Evolutionary conservation across 2,329 filamentous ascomycete species (phyloP).

Genomic region (Nectriaceae sp.): DNA sequence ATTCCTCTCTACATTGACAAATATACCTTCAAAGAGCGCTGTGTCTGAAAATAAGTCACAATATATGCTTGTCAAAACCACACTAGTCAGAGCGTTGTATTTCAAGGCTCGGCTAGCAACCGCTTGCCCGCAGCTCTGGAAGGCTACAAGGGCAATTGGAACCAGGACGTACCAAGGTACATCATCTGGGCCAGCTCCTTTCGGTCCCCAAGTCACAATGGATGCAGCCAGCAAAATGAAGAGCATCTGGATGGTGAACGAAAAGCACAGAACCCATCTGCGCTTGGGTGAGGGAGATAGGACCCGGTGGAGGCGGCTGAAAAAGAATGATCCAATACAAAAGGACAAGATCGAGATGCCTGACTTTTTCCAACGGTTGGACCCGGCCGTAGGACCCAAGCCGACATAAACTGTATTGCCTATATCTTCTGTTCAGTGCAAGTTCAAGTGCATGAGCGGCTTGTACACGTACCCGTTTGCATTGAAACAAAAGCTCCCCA

Average conservation of each 20-base stretch:
- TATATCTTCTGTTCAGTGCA: constrained; percentile 25
- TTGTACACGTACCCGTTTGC: constrained; percentile 66
- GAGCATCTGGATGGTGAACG: constrained; percentile 54
- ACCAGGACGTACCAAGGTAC: constrained; percentile 62
- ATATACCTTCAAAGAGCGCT: constrained; percentile 41
- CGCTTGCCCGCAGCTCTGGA: constrained; percentile 78
- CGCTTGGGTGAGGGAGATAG: constrained; percentile 55
- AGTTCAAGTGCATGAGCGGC: not conserved
- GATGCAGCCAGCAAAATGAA: constrained; percentile 54
- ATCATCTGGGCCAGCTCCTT: constrained; percentile 41
- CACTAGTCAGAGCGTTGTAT: constrained; percentile 72
- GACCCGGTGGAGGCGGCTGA: constrained; percentile 66
- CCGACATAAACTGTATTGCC: constrained; percentile 80
- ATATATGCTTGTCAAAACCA: constrained; percentile 80
- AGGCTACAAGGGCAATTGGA: constrained; percentile 70
- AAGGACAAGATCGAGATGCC: constrained; percentile 70
- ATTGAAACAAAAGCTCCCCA: constrained; percentile 83
- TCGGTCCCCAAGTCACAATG: constrained; percentile 52
- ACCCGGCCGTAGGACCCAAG: constrained; percentile 58
- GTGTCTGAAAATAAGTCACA: constrained; percentile 75
- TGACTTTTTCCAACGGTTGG: constrained; percentile 54
- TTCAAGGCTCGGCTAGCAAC: constrained; percentile 71
- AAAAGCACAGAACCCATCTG: constrained; percentile 65
- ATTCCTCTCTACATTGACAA: constrained; percentile 51
- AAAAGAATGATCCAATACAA: constrained; percentile 71